Evolutionary conservation across 805 yeast genomes (phyloP).

Genomic region (Metschnikowia santaceciliae): DNA sequence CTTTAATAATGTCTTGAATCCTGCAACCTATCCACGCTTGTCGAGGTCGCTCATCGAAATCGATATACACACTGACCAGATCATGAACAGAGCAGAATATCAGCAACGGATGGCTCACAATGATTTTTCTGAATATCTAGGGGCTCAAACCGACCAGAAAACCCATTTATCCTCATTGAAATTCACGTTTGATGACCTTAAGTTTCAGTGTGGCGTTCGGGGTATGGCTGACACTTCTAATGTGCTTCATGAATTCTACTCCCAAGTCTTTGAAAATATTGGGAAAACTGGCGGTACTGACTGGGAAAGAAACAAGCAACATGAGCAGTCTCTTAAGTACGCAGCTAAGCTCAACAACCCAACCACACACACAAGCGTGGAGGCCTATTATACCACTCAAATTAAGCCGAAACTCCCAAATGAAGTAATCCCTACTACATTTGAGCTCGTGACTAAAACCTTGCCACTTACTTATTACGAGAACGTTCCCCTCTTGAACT

Average conservation of each 20-base stretch:
- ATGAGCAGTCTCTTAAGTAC: slow-evolving; percentile 27
- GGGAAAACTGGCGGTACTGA: slow-evolving; percentile 13
- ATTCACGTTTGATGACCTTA: slow-evolving; percentile 57
- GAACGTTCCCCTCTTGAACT: slow-evolving; percentile 15
- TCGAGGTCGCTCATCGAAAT: slow-evolving; percentile 67
- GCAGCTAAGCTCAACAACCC: slow-evolving; percentile 22
- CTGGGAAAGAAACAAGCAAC: slow-evolving; percentile 14
- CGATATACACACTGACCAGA: slow-evolving; percentile 60
- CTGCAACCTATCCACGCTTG: slow-evolving; percentile 42
- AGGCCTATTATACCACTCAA: slow-evolving; percentile 5
- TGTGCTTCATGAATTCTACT: slow-evolving; percentile 15
- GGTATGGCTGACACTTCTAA: slow-evolving; percentile 21
- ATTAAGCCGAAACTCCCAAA: slow-evolving; percentile 5
- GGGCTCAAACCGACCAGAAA: slow-evolving; percentile 11
- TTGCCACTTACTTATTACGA: slow-evolving; percentile 12
- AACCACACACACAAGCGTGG: slow-evolving; percentile 5
- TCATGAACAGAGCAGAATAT: slow-evolving; percentile 50
- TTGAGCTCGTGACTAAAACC: slow-evolving; percentile 26
- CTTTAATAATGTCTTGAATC: slow-evolving; percentile 28
- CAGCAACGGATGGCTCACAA: slow-evolving; percentile 47
- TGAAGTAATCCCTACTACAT: slow-evolving; percentile 24
- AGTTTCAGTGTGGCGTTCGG: slow-evolving; percentile 43
- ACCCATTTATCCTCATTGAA: slow-evolving; percentile 45
- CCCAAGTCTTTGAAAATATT: slow-evolving; percentile 14
- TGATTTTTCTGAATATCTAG: slow-evolving; percentile 39